A percentile compares a stretch with the other conserved stretches of the same genome.
Conservation (phyloP, 2,329 filamentous ascomycete genomes). For the Phialemonium atrogriseum region DNA sequence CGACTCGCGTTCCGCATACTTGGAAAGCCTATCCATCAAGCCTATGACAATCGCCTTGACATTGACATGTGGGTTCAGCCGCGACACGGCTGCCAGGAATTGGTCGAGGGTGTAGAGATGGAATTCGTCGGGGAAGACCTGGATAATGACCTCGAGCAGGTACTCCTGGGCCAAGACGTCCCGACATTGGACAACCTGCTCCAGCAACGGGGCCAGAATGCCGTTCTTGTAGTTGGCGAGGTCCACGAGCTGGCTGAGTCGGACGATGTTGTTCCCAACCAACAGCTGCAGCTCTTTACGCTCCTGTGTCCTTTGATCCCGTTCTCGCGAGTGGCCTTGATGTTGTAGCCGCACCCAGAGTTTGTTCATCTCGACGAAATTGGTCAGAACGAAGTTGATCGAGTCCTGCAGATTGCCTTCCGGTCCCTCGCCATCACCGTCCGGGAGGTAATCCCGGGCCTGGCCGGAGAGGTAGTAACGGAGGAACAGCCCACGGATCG, state of each 20-base stretch:
- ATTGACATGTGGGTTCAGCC: slow-evolving; percentile 93
- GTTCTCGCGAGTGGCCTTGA: slow-evolving; percentile 90
- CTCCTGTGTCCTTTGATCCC: slow-evolving; percentile 89
- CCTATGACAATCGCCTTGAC: slow-evolving; percentile 97
- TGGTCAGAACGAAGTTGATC: slow-evolving; percentile 95
- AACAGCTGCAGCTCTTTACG: slow-evolving; percentile 90
- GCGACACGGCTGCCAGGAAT: slow-evolving; percentile 84
- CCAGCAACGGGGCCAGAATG: slow-evolving; percentile 80
- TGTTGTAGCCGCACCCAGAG: slow-evolving; percentile 96
- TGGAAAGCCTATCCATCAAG: slow-evolving; percentile 90
- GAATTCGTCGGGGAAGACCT: slow-evolving; percentile 97
- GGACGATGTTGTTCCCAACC: slow-evolving; percentile 92
- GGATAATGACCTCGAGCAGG: slow-evolving; percentile 93
- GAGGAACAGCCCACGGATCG: slow-evolving; percentile 87
- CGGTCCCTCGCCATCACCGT: slow-evolving; percentile 75
- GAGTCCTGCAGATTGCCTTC: slow-evolving; percentile 96
- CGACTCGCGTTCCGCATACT: slow-evolving; percentile 86
- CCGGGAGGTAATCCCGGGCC: slow-evolving; percentile 80
- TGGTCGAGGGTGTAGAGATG: slow-evolving; percentile 95
- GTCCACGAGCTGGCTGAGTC: slow-evolving; percentile 91
- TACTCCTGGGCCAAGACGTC: slow-evolving; percentile 98
- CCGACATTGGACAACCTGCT: slow-evolving; percentile 96
- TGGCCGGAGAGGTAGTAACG: slow-evolving; percentile 95
- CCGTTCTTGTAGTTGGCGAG: slow-evolving; percentile 87
- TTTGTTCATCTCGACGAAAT: slow-evolving; percentile 99